Conservation (phyloP, 108 stramenopile species). For the Skeletonema marinoi region DNA sequence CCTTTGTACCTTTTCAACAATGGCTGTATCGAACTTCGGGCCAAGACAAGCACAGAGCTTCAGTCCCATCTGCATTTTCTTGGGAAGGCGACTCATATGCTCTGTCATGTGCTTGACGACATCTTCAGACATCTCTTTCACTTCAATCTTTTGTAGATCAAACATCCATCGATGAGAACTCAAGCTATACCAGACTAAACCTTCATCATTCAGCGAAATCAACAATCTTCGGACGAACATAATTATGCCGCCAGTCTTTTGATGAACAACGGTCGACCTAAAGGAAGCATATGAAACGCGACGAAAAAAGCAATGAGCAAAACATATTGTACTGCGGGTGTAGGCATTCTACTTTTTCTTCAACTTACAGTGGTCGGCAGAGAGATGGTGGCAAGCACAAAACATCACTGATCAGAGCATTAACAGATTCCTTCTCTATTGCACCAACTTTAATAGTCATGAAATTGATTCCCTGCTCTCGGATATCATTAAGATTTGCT, state of each 20-base stretch:
- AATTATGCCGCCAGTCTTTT: conserved; percentile 34
- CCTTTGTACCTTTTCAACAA: conserved; percentile 12
- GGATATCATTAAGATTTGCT: conserved; percentile 18
- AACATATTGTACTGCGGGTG: not conserved
- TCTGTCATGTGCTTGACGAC: conserved; percentile 52
- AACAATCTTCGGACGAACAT: conserved; percentile 31
- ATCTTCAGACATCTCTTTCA: conserved; percentile 26
- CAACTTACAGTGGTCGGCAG: conserved; percentile 15
- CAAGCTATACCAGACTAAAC: conserved; percentile 53
- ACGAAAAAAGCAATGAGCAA: not conserved
- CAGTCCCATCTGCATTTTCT: conserved; percentile 45
- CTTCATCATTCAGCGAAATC: conserved; percentile 56
- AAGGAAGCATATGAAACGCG: not conserved
- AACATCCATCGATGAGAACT: conserved; percentile 56
- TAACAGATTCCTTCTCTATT: conserved; percentile 37
- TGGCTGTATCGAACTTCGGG: conserved; percentile 40
- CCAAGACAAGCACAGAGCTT: conserved; percentile 62
- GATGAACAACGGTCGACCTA: conserved; percentile 14
- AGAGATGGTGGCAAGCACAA: conserved; percentile 28
- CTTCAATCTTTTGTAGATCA: conserved; percentile 48
- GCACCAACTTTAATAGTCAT: conserved; percentile 30
- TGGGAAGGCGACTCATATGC: conserved; percentile 35
- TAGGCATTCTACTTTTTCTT: not conserved
- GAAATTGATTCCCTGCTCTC: conserved; percentile 17
- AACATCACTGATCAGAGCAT: conserved; percentile 25